Base-by-base conservation (phyloP, 2,329 filamentous ascomycete genomes). In the Pseudocercospora musae region DNA sequence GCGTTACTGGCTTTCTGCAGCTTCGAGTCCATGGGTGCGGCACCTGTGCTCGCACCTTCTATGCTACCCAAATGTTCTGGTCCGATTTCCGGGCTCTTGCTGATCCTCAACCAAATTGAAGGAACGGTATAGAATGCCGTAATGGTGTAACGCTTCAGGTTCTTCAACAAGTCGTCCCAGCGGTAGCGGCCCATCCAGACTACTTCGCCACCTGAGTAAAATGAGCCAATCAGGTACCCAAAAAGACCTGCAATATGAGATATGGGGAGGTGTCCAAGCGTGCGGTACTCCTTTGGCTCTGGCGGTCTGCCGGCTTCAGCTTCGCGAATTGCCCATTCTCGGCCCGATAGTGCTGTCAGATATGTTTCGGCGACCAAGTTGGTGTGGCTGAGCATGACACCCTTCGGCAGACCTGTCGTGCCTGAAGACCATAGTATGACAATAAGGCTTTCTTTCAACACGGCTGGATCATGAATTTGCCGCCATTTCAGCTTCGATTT, bases 241-340 rank as follows among this genome's bases (percentile, higher is more conserved):
- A 77, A 72, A 46, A 78, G 72, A 9, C 89, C 89, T 70, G 96
- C 96, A 64, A 96, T 93, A 73, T 96, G 92, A 77, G 91, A 96
- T 74, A 96, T 94, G 0, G 93, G 92, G n/a, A 96, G 77, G 63
- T 96, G 89, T 0, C 89, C 90, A 13, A 78, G 72, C 42, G 62
- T 58, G 44, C 53, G 53, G 56, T 62, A 62, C 29, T 66, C 58
- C 10, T 50, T 33, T 8, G 64, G 62, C 67, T 73, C 33, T 68
- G 64, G 63, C 65, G 72, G 64, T 25, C 48, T 25, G 6, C 69
- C 69, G 31, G 69, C 67, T 33, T 67, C 66, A 18, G 68, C 60
- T 59, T 71, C 68, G 8, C 56, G 33, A 1, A 65, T 63, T 13
- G 62, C 69, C 66, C 66, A 71, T 44, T 68, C 67, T 1, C 70